Percentiles rank a stretch among this genome's conserved stretches.
Evolutionary conservation across 495 filamentous ascomycete genomes (phyloP).

Genomic region (Rhypophila decipiens): DNA sequence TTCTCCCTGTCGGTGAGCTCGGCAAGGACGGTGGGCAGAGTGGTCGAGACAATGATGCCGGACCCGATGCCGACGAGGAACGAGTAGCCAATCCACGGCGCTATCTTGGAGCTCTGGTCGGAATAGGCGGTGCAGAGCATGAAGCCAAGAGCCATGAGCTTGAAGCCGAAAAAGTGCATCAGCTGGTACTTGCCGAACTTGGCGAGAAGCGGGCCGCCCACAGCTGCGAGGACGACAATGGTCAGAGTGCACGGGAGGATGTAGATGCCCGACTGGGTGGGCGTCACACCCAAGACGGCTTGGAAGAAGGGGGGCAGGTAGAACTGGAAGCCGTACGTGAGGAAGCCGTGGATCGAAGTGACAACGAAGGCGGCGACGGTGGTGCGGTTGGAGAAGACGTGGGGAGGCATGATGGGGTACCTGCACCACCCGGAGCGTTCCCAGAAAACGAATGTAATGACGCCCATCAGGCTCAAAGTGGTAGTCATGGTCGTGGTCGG

Average conservation of each 20-base stretch:
- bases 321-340: constrained; percentile 34
- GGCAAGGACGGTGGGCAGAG: constrained; percentile 21
- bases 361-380: constrained; percentile 21
- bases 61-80: constrained; percentile 25
- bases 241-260: constrained; percentile 41
- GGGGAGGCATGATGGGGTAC: constrained; percentile 28
- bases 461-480: constrained; percentile 16
- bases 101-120: constrained; percentile 15
- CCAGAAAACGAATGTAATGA: constrained; percentile 19
- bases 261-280: constrained; percentile 35
- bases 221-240: constrained; percentile 25
- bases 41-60: constrained; percentile 29
- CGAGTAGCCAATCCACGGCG: constrained; percentile 26
- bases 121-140: constrained; percentile 33
- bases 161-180: constrained; percentile 35
- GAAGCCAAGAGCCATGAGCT: constrained; percentile 32
- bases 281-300: constrained; percentile 24
- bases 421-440: constrained; percentile 18
- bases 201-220: constrained; percentile 33
- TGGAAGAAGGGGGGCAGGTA: constrained; percentile 49
- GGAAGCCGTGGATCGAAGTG: constrained; percentile 23
- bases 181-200: constrained; percentile 39
- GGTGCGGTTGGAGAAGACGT: constrained; percentile 31
- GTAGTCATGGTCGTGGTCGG: constrained; percentile 15
- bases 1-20: constrained; percentile 35